A percentile compares a stretch with the other conserved stretches of the same genome.
Evolutionary conservation across 2,329 filamentous ascomycete species (phyloP).

Genomic region (Colletotrichum melonis): DNA sequence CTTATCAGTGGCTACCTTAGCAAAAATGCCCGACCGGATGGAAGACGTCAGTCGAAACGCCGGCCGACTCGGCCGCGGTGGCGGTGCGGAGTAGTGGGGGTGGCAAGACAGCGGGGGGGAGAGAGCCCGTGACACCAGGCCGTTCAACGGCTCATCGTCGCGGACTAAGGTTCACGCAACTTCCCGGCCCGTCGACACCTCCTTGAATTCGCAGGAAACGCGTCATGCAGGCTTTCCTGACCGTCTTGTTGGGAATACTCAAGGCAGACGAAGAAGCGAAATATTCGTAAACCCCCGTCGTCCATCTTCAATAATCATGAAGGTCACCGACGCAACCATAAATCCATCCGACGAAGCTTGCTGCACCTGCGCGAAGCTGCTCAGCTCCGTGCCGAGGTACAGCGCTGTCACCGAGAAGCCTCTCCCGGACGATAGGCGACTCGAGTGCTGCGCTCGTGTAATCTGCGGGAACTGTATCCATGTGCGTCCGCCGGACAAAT

Average conservation of each 20-base stretch:
- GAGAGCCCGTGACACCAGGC: conserved; percentile 2
- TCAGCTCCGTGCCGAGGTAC: conserved; percentile 64
- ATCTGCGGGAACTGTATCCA: conserved; percentile 79
- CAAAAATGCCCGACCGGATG: not conserved
- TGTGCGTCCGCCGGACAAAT: conserved; percentile 51
- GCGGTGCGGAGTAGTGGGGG: conserved; percentile 16
- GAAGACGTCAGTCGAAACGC: conserved; percentile 13
- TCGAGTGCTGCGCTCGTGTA: conserved; percentile 76
- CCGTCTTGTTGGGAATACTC: not conserved
- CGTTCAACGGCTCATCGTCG: conserved; percentile 2
- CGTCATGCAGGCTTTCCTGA: not conserved
- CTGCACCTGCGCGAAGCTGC: conserved; percentile 76
- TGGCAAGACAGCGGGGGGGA: conserved; percentile 9
- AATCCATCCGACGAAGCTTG: conserved; percentile 57
- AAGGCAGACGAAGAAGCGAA: not conserved
- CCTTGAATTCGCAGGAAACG: not conserved
- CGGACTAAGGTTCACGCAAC: conserved; percentile 14
- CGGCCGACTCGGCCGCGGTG: conserved; percentile 10
- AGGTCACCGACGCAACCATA: not conserved
- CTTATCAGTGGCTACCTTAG: not conserved
- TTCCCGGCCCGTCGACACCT: not conserved
- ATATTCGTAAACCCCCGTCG: not conserved
- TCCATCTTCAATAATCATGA: not conserved
- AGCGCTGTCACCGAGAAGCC: conserved; percentile 70
- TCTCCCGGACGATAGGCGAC: conserved; percentile 66